Evolutionary conservation across 2,329 filamentous ascomycete species (phyloP), one percentile per base, ranked within the genome.

Genomic region (Chaetomiaceae sp.): DNA sequence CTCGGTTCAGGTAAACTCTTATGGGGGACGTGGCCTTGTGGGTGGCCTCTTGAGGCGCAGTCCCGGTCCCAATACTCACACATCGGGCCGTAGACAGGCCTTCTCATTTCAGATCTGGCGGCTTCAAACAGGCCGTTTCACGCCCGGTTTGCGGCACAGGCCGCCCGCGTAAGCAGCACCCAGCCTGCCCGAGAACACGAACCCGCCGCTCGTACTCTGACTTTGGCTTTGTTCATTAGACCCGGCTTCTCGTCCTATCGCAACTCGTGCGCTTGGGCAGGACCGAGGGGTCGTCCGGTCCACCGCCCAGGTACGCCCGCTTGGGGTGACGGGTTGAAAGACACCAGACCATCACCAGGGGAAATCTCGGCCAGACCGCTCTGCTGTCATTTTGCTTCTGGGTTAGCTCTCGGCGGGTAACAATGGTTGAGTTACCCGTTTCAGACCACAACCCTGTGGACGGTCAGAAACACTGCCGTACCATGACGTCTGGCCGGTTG

Each of bases 111-210:
- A 38, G 33, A 51, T 51, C 33, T 40, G 47, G 42, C 40, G 48
- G 48, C 9, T 31, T 38, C 40, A 51, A 51, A 51, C 48, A n/a
- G 48, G 48, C 25, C 40, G 48, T 51, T 51, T 51, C 48, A 45
- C 23, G 19, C 17, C 33, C 23, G 22, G 39, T 12, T 22, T 17
- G 25, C 20, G 31, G n/a, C 22, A 25, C 48, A 7, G 48, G 38
- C 39, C 48, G 38, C 39, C 39, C n/a, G 11, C 22, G 12, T 17
- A 20, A 39, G 36, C 44, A 37, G 20, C 44, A 27, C 19, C 19
- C 23, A 42, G 23, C 22, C 22, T 9, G n/a, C n/a, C n/a, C n/a
- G n/a, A n/a, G n/a, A n/a, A n/a, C n/a, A n/a, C n/a, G n/a, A n/a
- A n/a, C n/a, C n/a, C n/a, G n/a, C n/a, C n/a, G n/a, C n/a, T 34